A percentile compares a stretch with the other conserved stretches of the same genome.
Evolutionary conservation across 148 eudicot genomes (phyloP).

Genomic region (Amaranthus cruentus): DNA sequence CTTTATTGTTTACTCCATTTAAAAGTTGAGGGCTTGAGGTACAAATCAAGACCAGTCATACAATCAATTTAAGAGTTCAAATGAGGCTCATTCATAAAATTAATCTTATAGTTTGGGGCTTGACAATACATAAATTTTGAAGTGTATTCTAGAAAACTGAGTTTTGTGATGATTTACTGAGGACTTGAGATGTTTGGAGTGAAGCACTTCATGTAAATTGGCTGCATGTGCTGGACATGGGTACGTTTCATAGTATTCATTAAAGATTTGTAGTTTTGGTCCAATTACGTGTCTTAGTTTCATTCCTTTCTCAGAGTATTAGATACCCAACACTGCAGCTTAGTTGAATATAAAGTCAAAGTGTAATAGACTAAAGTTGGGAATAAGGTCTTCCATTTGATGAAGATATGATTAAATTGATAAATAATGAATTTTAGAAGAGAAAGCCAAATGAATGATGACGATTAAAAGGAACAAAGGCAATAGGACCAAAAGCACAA

Average conservation of each 20-base stretch:
- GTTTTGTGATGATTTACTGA: not conserved
- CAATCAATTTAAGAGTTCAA: not conserved
- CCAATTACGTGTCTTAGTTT: not conserved
- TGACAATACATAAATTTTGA: not conserved
- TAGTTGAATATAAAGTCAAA: not conserved
- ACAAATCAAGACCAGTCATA: not conserved
- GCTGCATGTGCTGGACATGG: not conserved
- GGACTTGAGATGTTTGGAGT: not conserved
- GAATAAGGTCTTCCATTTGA: too few species aligned
- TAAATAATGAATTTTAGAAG: too few species aligned
- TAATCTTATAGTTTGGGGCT: not conserved
- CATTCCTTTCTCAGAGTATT: not conserved
- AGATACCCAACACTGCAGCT: not conserved
- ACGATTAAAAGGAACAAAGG: too few species aligned
- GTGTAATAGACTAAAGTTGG: not conserved
- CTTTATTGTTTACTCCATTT: not conserved
- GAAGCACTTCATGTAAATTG: not conserved
- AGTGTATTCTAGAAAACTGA: not conserved
- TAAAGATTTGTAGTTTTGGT: not conserved
- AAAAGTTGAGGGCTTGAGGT: not conserved
- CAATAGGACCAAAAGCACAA: too few species aligned
- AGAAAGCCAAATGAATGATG: too few species aligned
- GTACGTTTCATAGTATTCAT: not conserved
- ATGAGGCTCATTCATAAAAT: not conserved
- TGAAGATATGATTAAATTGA: too few species aligned